Base-by-base conservation (phyloP, 2,329 filamentous ascomycete species). In the Bipolaris sorokiniana region DNA sequence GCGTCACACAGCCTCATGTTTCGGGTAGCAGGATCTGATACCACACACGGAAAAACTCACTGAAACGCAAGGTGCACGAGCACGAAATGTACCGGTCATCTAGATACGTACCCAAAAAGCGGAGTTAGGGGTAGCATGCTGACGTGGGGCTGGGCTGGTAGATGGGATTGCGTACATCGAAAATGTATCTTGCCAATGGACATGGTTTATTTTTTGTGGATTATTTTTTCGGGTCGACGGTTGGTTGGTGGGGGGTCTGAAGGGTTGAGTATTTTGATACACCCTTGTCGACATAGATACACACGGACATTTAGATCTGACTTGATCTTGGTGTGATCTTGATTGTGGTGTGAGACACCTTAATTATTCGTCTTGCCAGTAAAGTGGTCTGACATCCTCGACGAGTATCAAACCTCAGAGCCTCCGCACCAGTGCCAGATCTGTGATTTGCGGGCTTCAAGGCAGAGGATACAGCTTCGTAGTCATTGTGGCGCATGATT, bases 51-150 rank as follows among this genome's bases (percentile, higher is more conserved):
- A 42, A 52, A 56, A 51, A 55, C 61, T 54, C 61, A 41, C 64
- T 69, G 65, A 68, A 69, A 69, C 67, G 44, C 45, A 37, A 16
- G 50, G 53, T 53, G 62, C 64, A 56, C 55, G 56, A 59, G 48
- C 38, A 49, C 20, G 28, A 36, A 37, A 47, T 38, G 18, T 48
- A 36, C 38, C 48, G 31, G 33, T 5, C 13, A 15, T 34, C 11
- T 45, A 45, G 46, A n/a, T 38, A n/a, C 5, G 20, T 31, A 23
- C 3, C 18, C 33, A 28, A 5, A 28, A 26, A 48, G 34, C 20
- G 46, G 46, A 34, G 22, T 16, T 18, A 48, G 20, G 46, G n/a
- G 46, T 38, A 31, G 10, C n/a, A 46, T 18, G 10, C 3, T 13
- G 46, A 23, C 10, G 3, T 31, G 28, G 28, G 5, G 34, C 22